Percentiles rank a stretch among this genome's conserved stretches.
Conservation (phyloP, 2,329 filamentous ascomycete genomes). For the Claviceps paspali region DNA sequence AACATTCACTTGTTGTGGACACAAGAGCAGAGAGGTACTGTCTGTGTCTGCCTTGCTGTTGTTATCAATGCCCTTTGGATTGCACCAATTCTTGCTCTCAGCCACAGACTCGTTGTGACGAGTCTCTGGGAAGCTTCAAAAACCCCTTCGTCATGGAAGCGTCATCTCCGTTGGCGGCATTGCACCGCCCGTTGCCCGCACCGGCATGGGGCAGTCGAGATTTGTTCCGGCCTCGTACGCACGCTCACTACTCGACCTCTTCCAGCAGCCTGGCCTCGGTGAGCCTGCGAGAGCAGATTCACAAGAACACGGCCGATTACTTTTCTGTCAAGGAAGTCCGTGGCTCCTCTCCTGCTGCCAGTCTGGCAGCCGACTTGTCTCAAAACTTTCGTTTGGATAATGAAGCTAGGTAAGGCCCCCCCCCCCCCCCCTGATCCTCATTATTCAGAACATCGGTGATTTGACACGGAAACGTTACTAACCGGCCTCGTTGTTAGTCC, state of each 20-base stretch:
- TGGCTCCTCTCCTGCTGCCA: constrained; percentile 81
- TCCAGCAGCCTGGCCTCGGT: constrained; percentile 48
- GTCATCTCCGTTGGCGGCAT: constrained; percentile 84
- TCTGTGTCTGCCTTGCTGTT: constrained; percentile 1
- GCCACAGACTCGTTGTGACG: constrained; percentile 1
- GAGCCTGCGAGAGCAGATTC: constrained; percentile 64
- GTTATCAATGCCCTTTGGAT: constrained; percentile 1
- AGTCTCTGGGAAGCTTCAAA: constrained; percentile 3
- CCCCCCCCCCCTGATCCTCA: no score
- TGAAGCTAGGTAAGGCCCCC: constrained; percentile 52
- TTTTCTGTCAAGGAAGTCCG: constrained; percentile 64
- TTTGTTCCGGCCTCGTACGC: constrained; percentile 35
- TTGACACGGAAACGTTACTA: constrained; percentile 1
- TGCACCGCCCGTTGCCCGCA: constrained; percentile 56
- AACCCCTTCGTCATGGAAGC: constrained; percentile 54
- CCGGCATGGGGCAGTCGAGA: constrained; percentile 44
- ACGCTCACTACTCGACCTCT: constrained; percentile 32
- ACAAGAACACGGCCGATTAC: constrained; percentile 53
- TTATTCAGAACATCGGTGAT: neutral
- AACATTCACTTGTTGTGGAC: constrained; percentile 20
- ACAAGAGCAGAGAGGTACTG: no score
- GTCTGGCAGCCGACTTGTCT: constrained; percentile 82
- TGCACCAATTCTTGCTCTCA: neutral
- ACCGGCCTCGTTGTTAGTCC: constrained; percentile 15
- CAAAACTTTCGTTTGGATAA: constrained; percentile 93